Evolutionary conservation across 1,284 basidiomycete genomes (phyloP).

Genomic region (Tranzscheliella williamsii): DNA sequence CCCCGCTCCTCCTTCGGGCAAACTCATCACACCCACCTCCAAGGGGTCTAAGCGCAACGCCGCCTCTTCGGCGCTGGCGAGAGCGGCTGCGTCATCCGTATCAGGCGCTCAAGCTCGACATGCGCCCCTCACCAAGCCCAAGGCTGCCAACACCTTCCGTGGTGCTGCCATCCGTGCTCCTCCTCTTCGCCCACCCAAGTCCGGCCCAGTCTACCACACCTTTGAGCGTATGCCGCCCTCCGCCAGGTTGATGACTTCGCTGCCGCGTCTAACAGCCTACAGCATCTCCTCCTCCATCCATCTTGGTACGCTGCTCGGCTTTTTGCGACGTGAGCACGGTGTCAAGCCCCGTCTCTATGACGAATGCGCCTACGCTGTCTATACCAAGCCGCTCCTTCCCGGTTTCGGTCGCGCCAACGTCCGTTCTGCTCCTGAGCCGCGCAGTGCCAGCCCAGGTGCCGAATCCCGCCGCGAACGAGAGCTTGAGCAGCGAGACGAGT

Average conservation of each 20-base stretch:
- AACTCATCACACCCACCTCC: conserved; percentile 19
- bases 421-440: conserved; percentile 71
- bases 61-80: conserved; percentile 35
- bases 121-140: conserved; percentile 17
- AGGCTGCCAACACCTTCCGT: conserved; percentile 27
- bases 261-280: conserved; percentile 67
- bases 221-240: conserved; percentile 58
- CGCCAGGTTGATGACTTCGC: conserved; percentile 41
- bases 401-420: conserved; percentile 85
- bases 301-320: conserved; percentile 62
- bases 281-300: conserved; percentile 74
- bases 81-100: conserved; percentile 34
- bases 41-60: conserved; percentile 29
- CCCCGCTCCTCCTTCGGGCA: conserved; percentile 19
- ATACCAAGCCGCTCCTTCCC: conserved; percentile 85
- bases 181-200: conserved; percentile 32
- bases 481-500: conserved; percentile 84
- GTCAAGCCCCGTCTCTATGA: conserved; percentile 86
- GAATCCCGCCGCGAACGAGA: conserved; percentile 69
- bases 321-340: conserved; percentile 89
- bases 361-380: conserved; percentile 89
- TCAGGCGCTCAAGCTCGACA: conserved; percentile 25
- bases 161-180: conserved; percentile 27
- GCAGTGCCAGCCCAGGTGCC: conserved; percentile 67
- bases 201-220: conserved; percentile 54